Evolutionary conservation across 2,329 filamentous ascomycete genomes (phyloP), one percentile per base, ranked within the genome.

Genomic region (Fusarium sp.): DNA sequence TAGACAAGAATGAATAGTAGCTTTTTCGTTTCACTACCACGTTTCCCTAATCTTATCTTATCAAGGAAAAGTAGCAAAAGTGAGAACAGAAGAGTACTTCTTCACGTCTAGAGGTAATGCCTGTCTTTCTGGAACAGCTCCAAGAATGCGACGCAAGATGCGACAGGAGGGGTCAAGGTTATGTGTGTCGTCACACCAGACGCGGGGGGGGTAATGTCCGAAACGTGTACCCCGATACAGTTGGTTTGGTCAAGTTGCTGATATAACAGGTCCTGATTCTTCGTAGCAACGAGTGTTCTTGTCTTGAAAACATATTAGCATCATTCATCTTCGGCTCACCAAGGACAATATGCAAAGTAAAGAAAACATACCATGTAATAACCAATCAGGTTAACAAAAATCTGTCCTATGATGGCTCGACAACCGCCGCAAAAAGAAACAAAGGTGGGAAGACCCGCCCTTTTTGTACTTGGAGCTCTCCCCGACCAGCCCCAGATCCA

Each of bases 401-500:
- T 44, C 51, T 50, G 68, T 73, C 71, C 59, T 73, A 70, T 73
- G 54, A 71, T 72, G 58, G 62, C 59, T 70, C 37, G 57, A 62
- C 46, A 73, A 71, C 60, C 71, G 53, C 68, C 68, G 59, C 59
- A 53, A 71, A 62, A 62, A 64, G 48, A 58, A 52, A 48, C 60
- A 65, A 61, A 68, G 62, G 73, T 69, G 74, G 74, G 74, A 73
- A 61, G 66, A 69, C 73, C 73, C 72, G 71, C 72, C 74, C 74
- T 73, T 75, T 75, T 75, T 75, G 74, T 75, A 75, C 71, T 73
- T 72, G 56, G 51, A 56, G 45, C 35, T 30, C 17, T 22, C 17
- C 39, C 37, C 22, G 49, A 20, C 33, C 30, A 32, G 44, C 35
- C 50, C 35, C 54, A 43, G 59, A 32, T 51, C 35, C 54, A 43